Conservation (phyloP, 2,329 filamentous ascomycete genomes). For the Thielaviopsis musarum region DNA sequence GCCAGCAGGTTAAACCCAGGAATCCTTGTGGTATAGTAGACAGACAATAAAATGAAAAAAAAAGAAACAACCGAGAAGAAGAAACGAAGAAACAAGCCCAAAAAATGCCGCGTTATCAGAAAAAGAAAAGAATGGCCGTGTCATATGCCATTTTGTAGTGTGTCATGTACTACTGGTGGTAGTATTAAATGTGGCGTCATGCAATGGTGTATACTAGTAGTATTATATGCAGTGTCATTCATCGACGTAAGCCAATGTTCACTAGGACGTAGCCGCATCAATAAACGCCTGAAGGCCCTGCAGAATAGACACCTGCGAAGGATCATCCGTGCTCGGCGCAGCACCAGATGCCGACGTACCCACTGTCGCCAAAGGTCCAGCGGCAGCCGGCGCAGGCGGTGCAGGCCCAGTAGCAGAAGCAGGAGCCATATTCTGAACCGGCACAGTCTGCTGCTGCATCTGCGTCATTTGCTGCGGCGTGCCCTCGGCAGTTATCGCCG, state of each 20-base stretch:
- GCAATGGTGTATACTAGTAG: background rate
- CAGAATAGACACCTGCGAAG: conserved; percentile 3
- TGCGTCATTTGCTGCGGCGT: background rate
- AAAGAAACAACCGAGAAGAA: background rate
- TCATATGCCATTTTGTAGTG: background rate
- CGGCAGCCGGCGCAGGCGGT: no score
- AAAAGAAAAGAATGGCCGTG: background rate
- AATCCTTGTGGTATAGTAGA: background rate
- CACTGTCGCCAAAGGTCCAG: no score
- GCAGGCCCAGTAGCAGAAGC: background rate
- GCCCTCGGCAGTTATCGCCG: background rate
- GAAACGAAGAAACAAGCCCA: background rate
- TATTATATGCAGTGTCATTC: background rate
- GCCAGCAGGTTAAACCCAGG: background rate
- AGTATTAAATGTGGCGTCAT: background rate
- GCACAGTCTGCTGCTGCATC: background rate
- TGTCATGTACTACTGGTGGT: background rate
- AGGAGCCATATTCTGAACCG: background rate
- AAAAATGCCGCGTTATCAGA: background rate
- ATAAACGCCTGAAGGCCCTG: conserved; percentile 11
- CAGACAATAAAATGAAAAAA: background rate
- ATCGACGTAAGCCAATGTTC: background rate
- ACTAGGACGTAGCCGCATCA: conserved; percentile 9
- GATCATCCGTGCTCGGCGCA: background rate
- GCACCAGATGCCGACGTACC: background rate